Evolutionary conservation across 768 basidiomycete genomes (phyloP).

Genomic region (Suillus brevipes): DNA sequence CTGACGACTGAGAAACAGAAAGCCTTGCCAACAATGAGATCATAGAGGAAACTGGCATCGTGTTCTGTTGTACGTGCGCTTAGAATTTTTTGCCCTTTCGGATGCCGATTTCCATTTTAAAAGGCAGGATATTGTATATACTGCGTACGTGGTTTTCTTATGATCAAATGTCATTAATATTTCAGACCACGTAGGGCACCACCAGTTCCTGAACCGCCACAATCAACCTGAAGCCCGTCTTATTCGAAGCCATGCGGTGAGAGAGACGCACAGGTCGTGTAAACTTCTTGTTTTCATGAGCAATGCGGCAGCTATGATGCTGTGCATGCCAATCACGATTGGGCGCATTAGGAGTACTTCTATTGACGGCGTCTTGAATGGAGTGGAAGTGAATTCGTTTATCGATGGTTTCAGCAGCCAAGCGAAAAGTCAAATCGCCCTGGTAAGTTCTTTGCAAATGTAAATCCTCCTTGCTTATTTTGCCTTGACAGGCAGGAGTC

Average conservation of each 20-base stretch:
- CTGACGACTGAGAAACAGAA: too few species aligned
- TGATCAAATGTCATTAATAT: too few species aligned
- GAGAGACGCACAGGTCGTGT: neutral
- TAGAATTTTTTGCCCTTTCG: too few species aligned
- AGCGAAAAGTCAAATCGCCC: neutral
- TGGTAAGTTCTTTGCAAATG: neutral
- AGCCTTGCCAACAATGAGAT: too few species aligned
- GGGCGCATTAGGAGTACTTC: neutral
- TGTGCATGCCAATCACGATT: neutral
- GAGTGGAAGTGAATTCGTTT: neutral
- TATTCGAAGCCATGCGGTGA: neutral
- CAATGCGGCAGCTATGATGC: neutral
- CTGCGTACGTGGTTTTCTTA: too few species aligned
- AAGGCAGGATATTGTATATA: too few species aligned
- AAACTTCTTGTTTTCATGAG: neutral
- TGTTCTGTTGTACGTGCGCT: too few species aligned
- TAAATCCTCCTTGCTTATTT: neutral
- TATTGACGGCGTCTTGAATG: neutral
- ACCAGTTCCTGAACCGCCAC: neutral
- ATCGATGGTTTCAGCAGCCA: neutral
- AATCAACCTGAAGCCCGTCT: neutral
- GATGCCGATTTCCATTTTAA: too few species aligned
- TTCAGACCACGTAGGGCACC: neutral
- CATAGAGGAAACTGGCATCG: too few species aligned
- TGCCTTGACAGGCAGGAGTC: too few species aligned